Percentiles rank a stretch among this genome's conserved stretches.
Conservation (phyloP, 768 basidiomycete genomes). For the Lactarius evosmus region DNA sequence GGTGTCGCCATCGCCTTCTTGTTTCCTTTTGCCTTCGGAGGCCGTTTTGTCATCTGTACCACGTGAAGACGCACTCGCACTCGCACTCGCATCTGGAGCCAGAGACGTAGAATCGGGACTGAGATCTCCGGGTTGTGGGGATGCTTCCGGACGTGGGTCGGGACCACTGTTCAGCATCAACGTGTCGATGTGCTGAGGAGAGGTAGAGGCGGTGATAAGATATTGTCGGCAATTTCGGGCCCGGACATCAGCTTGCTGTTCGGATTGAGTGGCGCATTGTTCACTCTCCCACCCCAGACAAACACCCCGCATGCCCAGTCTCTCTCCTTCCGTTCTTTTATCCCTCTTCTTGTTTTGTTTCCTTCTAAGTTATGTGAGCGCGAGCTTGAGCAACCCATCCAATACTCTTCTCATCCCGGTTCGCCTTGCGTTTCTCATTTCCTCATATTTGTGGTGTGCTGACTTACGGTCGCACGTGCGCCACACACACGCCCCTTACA, state of each 20-base stretch:
- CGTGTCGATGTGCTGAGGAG: not conserved
- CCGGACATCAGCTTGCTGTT: not conserved
- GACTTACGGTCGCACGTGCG: conserved; percentile 29
- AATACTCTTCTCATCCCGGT: conserved; percentile 23
- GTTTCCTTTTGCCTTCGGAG: conserved; percentile 18
- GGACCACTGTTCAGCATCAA: not conserved
- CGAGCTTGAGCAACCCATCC: conserved; percentile 5
- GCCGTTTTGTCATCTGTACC: not conserved
- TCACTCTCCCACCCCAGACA: not conserved
- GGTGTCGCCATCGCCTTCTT: not conserved
- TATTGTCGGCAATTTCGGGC: not conserved
- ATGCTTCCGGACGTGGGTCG: not conserved
- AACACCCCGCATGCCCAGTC: conserved; percentile 1
- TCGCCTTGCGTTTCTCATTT: conserved; percentile 6
- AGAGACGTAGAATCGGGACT: not conserved
- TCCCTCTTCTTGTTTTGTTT: conserved; percentile 8
- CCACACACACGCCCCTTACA: not conserved
- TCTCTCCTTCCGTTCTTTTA: conserved; percentile 22
- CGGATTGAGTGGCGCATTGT: not conserved
- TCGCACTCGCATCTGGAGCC: not conserved
- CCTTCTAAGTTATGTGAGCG: conserved; percentile 7
- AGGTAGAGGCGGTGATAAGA: not conserved
- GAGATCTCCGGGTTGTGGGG: not conserved
- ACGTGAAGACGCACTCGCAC: not conserved
- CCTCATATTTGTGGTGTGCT: conserved; percentile 16